Evolutionary conservation across 495 filamentous ascomycete species (phyloP).

Genomic region (Xylaria intraflava): DNA sequence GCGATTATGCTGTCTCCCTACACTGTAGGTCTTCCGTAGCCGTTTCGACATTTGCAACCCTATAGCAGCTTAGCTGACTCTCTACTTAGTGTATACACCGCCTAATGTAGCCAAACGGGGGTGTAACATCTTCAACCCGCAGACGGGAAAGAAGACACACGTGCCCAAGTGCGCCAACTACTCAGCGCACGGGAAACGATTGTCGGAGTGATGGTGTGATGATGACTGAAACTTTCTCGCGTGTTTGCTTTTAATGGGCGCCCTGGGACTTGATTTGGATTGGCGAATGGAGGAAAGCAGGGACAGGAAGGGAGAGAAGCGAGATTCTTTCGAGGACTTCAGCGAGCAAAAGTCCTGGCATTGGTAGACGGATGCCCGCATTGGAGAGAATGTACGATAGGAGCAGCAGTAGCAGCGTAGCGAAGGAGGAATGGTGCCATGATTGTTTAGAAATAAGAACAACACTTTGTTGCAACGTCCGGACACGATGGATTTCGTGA

Average conservation of each 20-base stretch:
- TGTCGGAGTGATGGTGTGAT: constrained; percentile 9
- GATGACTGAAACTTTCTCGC: neutral
- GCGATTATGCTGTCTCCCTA: constrained; percentile 73
- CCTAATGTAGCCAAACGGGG: constrained; percentile 75
- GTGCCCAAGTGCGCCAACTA: constrained; percentile 60
- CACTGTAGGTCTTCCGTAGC: constrained; percentile 55
- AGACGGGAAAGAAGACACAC: constrained; percentile 66
- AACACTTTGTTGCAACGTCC: neutral
- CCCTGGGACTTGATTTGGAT: neutral
- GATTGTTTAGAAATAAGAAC: neutral
- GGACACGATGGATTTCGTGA: neutral
- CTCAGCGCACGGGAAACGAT: constrained; percentile 46
- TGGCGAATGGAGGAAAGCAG: neutral
- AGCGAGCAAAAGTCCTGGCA: neutral
- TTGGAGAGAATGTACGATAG: neutral
- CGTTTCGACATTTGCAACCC: neutral
- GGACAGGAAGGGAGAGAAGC: neutral
- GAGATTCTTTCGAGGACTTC: neutral
- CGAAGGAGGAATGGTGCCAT: neutral
- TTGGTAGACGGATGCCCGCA: neutral
- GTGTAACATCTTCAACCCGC: constrained; percentile 63
- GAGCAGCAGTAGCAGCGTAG: neutral
- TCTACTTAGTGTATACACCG: constrained; percentile 71
- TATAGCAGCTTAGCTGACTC: constrained; percentile 21
- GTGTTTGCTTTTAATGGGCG: neutral